Percentiles rank a stretch among this genome's conserved stretches.
Evolutionary conservation across 176 grass and related monocot species (phyloP).

Genomic region (Triticum aestivum): DNA sequence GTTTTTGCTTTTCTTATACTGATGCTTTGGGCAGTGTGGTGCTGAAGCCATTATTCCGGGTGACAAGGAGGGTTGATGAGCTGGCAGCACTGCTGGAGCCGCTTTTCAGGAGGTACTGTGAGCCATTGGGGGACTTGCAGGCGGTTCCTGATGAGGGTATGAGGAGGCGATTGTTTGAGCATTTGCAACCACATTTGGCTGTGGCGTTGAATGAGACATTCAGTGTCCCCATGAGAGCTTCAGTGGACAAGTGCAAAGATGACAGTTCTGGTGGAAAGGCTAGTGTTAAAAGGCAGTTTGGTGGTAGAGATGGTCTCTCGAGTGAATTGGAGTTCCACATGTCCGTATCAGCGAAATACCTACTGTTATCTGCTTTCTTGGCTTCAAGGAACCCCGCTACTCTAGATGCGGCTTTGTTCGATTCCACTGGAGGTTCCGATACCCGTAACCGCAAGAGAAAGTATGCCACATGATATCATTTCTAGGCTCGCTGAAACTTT

Average conservation of each 20-base stretch:
- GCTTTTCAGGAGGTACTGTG: constrained; percentile 86
- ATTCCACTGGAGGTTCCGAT: constrained; percentile 79
- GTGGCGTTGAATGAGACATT: constrained; percentile 80
- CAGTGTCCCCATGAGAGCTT: constrained; percentile 51
- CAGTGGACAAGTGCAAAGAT: constrained; percentile 32
- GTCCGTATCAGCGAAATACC: constrained; percentile 82
- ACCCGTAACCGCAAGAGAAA: constrained; percentile 69
- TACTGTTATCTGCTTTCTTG: constrained; percentile 85
- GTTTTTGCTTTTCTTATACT: constrained; percentile 20
- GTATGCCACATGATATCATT: constrained; percentile 31
- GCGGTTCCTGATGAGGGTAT: constrained; percentile 56
- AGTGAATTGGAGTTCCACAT: constrained; percentile 87
- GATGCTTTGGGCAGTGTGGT: constrained; percentile 48
- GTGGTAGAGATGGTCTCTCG: constrained; percentile 34
- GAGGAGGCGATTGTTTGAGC: constrained; percentile 77
- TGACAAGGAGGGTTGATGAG: constrained; percentile 80
- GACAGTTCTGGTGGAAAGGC: constrained; percentile 35
- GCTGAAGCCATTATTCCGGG: constrained; percentile 69
- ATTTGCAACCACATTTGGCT: constrained; percentile 72
- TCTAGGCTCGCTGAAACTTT: neutral
- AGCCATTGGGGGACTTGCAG: constrained; percentile 64
- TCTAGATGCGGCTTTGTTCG: constrained; percentile 90
- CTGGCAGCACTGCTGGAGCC: constrained; percentile 53
- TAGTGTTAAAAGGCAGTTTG: constrained; percentile 43
- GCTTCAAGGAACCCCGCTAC: constrained; percentile 88